Evolutionary conservation across 352 stramenopile genomes (phyloP).

Genomic region (Elongisporangium senticosum): DNA sequence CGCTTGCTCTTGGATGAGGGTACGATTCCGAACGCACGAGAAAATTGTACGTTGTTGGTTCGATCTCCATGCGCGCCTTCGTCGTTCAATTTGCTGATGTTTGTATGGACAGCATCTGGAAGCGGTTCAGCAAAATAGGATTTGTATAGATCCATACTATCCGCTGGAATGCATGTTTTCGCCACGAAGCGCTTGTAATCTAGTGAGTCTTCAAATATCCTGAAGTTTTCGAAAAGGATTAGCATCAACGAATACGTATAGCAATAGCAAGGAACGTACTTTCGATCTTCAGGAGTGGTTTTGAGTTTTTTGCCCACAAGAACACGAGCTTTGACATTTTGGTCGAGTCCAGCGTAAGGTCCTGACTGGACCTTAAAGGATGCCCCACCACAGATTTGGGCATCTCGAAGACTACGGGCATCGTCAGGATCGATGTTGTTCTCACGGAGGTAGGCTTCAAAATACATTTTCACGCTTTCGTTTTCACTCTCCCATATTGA

Average conservation of each 20-base stretch:
- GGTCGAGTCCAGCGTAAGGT: conserved; percentile 73
- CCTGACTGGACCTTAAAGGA: conserved; percentile 79
- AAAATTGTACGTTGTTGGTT: conserved; percentile 8
- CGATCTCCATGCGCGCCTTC: conserved; percentile 5
- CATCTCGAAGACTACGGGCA: conserved; percentile 49
- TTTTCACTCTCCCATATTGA: conserved; percentile 78
- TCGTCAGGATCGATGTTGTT: conserved; percentile 73
- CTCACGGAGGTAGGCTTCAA: conserved; percentile 73
- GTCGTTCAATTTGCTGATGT: conserved; percentile 2
- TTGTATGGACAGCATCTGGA: conserved; percentile 28
- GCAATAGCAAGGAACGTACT: conserved; percentile 16
- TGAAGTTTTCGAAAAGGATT: conserved; percentile 5
- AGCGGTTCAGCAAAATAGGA: conserved; percentile 76
- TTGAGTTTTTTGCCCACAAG: conserved; percentile 79
- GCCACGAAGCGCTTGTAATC: conserved; percentile 67
- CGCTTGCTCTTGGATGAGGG: conserved; percentile 22
- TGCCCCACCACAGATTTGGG: conserved; percentile 57
- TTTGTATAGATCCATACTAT: conserved; percentile 76
- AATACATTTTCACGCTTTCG: conserved; percentile 75
- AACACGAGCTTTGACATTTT: conserved; percentile 71
- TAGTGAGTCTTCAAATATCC: conserved; percentile 62
- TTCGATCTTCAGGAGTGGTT: conserved; percentile 53
- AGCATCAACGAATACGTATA: not conserved
- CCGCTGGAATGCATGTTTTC: conserved; percentile 41
- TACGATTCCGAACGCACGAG: conserved; percentile 22